Evolutionary conservation across 345 rosid species (phyloP).

Genomic region (Orychophragmus violaceus): DNA sequence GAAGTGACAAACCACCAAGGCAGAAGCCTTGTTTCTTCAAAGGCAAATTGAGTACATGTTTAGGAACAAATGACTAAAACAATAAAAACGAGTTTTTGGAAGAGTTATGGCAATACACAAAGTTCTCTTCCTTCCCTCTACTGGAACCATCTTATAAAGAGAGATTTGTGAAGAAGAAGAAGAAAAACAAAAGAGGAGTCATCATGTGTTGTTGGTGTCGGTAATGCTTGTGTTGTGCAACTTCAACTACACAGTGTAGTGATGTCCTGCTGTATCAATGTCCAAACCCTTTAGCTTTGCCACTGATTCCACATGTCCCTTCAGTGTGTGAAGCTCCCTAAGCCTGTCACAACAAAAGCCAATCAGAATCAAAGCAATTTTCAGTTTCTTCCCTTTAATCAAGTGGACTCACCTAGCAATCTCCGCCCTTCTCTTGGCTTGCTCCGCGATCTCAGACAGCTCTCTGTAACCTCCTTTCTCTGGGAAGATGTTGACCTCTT

Average conservation of each 20-base stretch:
- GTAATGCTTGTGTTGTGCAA: conserved; percentile 12
- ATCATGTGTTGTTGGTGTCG: conserved; percentile 17
- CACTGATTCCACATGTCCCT: conserved; percentile 87
- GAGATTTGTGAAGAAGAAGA: conserved; percentile 13
- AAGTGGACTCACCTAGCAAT: conserved; percentile 62
- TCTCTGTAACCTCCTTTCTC: conserved; percentile 73
- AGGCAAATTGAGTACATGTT: conserved; percentile 22
- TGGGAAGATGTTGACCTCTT: conserved; percentile 39
- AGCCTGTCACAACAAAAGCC: conserved; percentile 41
- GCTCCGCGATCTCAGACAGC: conserved; percentile 94
- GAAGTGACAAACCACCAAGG: conserved; percentile 21
- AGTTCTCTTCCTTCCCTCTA: conserved; percentile 35
- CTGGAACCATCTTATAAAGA: conserved; percentile 13
- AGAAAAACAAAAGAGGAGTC: conserved; percentile 11
- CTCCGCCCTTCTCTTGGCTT: conserved; percentile 96
- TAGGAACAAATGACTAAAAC: conserved; percentile 26
- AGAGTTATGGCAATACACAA: conserved; percentile 38
- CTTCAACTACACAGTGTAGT: conserved; percentile 62
- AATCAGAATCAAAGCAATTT: conserved; percentile 7
- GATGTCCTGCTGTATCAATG: conserved; percentile 73
- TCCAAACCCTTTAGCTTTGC: conserved; percentile 85
- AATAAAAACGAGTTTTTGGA: conserved; percentile 24
- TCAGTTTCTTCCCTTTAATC: background rate
- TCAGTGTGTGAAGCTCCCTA: conserved; percentile 77
- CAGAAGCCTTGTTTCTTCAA: conserved; percentile 25